Evolutionary conservation across 495 filamentous ascomycete genomes (phyloP).

Genomic region (Xylaria sp.): DNA sequence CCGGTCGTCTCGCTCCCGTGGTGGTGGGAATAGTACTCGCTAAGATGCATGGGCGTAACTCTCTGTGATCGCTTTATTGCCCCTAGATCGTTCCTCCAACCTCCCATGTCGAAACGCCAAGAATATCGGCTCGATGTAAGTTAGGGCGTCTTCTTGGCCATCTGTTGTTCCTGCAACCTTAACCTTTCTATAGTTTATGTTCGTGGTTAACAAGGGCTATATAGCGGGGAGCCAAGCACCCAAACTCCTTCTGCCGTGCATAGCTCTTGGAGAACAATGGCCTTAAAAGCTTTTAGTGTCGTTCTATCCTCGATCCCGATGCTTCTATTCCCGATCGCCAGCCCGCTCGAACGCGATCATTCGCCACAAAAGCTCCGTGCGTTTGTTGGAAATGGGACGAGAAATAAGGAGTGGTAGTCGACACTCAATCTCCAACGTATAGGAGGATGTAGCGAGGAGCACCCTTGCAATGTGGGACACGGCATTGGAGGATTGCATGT

Average conservation of each 20-base stretch:
- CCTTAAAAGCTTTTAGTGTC: neutral
- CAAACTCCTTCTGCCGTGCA: neutral
- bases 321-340: neutral
- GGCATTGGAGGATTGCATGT: neutral
- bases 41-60: neutral
- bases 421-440: slow-evolving; percentile 2
- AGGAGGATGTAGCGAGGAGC: neutral
- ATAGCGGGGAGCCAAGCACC: slow-evolving; percentile 3
- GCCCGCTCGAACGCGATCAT: neutral
- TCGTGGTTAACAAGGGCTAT: neutral
- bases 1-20: neutral
- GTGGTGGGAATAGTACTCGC: neutral
- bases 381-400: slow-evolving; percentile 5
- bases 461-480: slow-evolving; percentile 20
- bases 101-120: slow-evolving; percentile 3
- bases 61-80: neutral
- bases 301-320: neutral
- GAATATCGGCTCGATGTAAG: slow-evolving; percentile 1
- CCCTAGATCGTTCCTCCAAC: neutral
- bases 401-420: neutral
- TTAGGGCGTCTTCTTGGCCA: slow-evolving; percentile 6
- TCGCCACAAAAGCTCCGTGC: slow-evolving; percentile 8
- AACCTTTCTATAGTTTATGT: neutral
- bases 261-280: neutral
- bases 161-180: neutral